Percentiles rank a stretch among this genome's conserved stretches.
phyloP scores from a whole-genome alignment of 306 rosid species.

The Quercus cerris region DNA sequence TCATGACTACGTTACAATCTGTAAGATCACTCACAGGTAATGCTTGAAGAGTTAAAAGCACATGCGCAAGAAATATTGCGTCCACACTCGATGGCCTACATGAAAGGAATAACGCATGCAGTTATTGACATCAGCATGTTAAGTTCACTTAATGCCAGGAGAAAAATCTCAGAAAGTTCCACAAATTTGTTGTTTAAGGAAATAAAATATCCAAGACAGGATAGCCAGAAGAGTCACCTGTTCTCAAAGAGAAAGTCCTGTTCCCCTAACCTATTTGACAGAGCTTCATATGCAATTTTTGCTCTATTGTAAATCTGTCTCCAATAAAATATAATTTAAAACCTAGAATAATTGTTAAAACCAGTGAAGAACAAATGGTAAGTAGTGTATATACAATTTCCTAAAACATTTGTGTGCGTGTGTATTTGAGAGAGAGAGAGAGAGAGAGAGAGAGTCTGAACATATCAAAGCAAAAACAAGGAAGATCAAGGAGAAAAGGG shows the following conservation, averaged over 20 bases:
- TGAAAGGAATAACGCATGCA: constrained; percentile 20
- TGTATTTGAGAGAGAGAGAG: neutral
- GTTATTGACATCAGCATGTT: constrained; percentile 8
- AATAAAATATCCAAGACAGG: neutral
- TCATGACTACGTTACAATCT: neutral
- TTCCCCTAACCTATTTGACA: constrained; percentile 72
- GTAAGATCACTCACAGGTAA: constrained; percentile 73
- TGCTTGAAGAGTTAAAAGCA: constrained; percentile 66
- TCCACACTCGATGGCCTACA: constrained; percentile 93
- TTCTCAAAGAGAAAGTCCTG: constrained; percentile 59
- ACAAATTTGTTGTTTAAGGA: constrained; percentile 1
- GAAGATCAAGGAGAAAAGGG: neutral
- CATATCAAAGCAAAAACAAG: neutral
- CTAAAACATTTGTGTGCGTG: neutral
- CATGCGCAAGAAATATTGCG: constrained; percentile 84
- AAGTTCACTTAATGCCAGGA: constrained; percentile 1
- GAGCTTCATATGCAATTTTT: constrained; percentile 59
- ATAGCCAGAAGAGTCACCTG: constrained; percentile 53
- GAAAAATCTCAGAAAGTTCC: constrained; percentile 5
- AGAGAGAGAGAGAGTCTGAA: neutral
- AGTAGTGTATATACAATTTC: neutral
- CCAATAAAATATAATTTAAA: constrained; percentile 29
- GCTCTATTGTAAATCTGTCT: constrained; percentile 73
- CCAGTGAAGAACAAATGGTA: neutral
- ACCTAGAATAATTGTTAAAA: constrained; percentile 21